Percentiles rank a stretch among this genome's conserved stretches.
These are phyloP conservation scores for Cryptosporidium xiaoi DNA, from an alignment of 169 alveolate genomes.

Conservation along the genomic window DNA sequence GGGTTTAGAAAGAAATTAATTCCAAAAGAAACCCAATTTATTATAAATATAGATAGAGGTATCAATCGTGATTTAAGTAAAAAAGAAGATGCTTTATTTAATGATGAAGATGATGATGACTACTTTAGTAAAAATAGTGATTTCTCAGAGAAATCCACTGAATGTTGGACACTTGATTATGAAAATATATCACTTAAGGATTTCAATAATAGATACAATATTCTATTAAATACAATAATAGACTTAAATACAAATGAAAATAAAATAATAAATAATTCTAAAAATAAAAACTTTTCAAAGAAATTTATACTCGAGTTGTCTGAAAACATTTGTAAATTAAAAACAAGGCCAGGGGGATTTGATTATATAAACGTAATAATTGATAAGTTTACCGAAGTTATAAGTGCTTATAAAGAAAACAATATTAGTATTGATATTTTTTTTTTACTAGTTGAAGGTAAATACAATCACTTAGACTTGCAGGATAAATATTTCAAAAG, in stretches of 20 bases:
- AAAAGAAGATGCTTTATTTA: not conserved
- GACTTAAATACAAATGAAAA: slow-evolving; percentile 1
- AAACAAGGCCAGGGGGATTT: not conserved
- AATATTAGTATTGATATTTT: not conserved
- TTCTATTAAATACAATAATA: slow-evolving; percentile 1
- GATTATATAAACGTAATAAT: too few relatives aligned
- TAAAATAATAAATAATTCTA: not conserved
- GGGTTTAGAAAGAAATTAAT: slow-evolving; percentile 32
- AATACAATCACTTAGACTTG: too few relatives aligned
- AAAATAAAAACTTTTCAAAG: slow-evolving; percentile 14
- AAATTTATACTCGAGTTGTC: slow-evolving; percentile 8
- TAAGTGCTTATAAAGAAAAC: not conserved
- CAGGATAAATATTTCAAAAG: not conserved
- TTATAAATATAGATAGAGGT: slow-evolving; percentile 47
- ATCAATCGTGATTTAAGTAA: slow-evolving; percentile 8
- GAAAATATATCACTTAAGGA: slow-evolving; percentile 5
- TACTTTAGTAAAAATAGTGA: too few relatives aligned
- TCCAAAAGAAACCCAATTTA: slow-evolving; percentile 7
- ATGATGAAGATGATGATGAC: not conserved
- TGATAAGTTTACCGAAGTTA: not conserved
- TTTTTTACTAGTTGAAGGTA: too few relatives aligned
- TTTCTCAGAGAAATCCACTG: not conserved
- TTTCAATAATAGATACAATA: slow-evolving; percentile 14
- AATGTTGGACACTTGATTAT: slow-evolving; percentile 32
- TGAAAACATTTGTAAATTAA: slow-evolving; percentile 8